Conservation (phyloP, 768 basidiomycete species). For the Roridomyces roridus region DNA sequence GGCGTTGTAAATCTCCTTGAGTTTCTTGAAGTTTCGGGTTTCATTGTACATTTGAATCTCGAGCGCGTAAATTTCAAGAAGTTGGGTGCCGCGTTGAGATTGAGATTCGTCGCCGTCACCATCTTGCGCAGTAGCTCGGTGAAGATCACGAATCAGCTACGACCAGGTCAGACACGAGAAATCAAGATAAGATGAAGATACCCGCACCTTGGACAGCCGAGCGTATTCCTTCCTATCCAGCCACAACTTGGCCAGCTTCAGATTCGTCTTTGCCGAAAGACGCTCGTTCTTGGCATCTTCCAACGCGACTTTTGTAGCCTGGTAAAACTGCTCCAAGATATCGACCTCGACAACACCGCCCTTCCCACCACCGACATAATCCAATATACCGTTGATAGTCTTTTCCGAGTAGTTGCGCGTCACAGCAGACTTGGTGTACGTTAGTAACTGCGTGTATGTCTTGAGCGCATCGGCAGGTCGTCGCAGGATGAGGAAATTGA, state of each 20-base stretch:
- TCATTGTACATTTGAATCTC: constrained; percentile 99
- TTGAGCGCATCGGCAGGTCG: constrained; percentile 85
- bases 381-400: constrained; percentile 96
- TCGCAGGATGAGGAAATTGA: constrained; percentile 81
- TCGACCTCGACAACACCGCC: constrained; percentile 82
- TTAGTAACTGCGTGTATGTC: constrained; percentile 85
- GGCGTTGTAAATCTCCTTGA: constrained; percentile 99
- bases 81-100: constrained; percentile 92
- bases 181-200: background rate
- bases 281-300: constrained; percentile 98
- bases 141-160: constrained; percentile 81
- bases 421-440: constrained; percentile 95
- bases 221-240: constrained; percentile 91
- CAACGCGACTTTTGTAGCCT: constrained; percentile 87
- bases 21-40: constrained; percentile 92
- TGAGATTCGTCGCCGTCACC: constrained; percentile 74
- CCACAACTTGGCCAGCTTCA: constrained; percentile 98
- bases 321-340: constrained; percentile 93
- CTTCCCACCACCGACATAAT: constrained; percentile 94
- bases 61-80: constrained; percentile 96
- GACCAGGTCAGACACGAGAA: background rate
- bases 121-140: constrained; percentile 63
- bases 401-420: constrained; percentile 98
- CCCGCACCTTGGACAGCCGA: constrained; percentile 76
- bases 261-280: constrained; percentile 91